Evolutionary conservation across 179 eudicot species (phyloP).

Genomic region (Gypsophila paniculata): DNA sequence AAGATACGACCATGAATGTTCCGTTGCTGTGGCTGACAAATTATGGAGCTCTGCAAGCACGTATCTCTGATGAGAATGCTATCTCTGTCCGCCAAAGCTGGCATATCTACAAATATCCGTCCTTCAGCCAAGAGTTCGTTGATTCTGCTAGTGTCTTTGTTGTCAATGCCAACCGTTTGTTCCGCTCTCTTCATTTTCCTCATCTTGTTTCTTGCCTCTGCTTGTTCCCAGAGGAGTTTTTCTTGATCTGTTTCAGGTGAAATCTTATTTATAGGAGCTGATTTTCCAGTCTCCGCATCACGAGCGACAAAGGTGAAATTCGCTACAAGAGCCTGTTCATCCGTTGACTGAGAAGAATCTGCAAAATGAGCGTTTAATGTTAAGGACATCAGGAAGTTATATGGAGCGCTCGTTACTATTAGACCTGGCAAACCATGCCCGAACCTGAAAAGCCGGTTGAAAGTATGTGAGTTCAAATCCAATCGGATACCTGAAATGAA

Average conservation of each 20-base stretch:
- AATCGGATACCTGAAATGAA: too few relatives aligned
- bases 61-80: constrained; percentile 87
- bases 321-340: constrained; percentile 69
- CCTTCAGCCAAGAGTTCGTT: constrained; percentile 70
- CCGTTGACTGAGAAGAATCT: constrained; percentile 40
- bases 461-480: too few relatives aligned
- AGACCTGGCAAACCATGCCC: background rate
- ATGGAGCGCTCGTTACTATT: background rate
- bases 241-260: constrained; percentile 70
- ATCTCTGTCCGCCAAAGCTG: constrained; percentile 92
- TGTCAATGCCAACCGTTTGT: constrained; percentile 40
- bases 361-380: constrained; percentile 11
- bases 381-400: background rate
- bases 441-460: too few relatives aligned
- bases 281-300: constrained; percentile 79
- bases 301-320: constrained; percentile 96
- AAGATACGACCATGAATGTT: constrained; percentile 94
- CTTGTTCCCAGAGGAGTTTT: constrained; percentile 67
- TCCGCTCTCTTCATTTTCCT: constrained; percentile 50
- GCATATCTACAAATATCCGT: constrained; percentile 79
- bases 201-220: constrained; percentile 67
- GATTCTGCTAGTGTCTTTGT: constrained; percentile 42
- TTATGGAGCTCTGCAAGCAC: constrained; percentile 68
- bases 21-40: constrained; percentile 95
- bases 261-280: constrained; percentile 68